Conservation (phyloP, 257 asterid species). For the Solanum rostratum region DNA sequence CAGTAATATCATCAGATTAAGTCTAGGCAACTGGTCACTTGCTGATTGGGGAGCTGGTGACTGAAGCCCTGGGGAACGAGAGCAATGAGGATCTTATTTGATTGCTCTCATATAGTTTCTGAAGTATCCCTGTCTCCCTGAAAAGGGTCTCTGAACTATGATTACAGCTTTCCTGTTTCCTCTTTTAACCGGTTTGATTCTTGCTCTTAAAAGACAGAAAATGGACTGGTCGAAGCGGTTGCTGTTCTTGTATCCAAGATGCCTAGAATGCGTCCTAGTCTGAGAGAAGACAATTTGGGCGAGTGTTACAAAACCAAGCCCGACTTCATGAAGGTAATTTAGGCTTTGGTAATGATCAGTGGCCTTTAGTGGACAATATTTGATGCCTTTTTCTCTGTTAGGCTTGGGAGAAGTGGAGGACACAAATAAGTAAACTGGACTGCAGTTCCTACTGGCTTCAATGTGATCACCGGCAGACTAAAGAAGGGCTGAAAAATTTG, state of each 20-base stretch:
- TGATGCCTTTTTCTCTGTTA: constrained; percentile 19
- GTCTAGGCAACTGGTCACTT: not conserved
- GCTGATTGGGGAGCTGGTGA: not conserved
- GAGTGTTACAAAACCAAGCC: constrained; percentile 69
- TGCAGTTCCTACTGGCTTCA: constrained; percentile 90
- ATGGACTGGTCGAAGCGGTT: constrained; percentile 91
- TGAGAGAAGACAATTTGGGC: constrained; percentile 49
- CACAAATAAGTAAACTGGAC: constrained; percentile 76
- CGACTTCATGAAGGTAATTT: constrained; percentile 78
- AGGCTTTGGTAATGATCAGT: not conserved
- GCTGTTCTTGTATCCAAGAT: constrained; percentile 75
- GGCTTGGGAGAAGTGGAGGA: constrained; percentile 99
- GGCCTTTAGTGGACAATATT: not conserved
- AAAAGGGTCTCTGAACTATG: not conserved
- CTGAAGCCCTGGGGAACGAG: not conserved
- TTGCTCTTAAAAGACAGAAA: constrained; percentile 59
- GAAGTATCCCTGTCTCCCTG: not conserved
- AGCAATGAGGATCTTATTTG: not conserved
- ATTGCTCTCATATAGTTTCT: not conserved
- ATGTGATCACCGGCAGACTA: constrained; percentile 72
- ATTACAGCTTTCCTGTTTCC: not conserved
- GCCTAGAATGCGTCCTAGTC: constrained; percentile 76
- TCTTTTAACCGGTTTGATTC: not conserved
- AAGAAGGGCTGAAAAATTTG: constrained; percentile 72
- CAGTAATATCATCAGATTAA: not conserved